Evolutionary conservation across 805 yeast genomes (phyloP).

Genomic region (Torulaspora indica): DNA sequence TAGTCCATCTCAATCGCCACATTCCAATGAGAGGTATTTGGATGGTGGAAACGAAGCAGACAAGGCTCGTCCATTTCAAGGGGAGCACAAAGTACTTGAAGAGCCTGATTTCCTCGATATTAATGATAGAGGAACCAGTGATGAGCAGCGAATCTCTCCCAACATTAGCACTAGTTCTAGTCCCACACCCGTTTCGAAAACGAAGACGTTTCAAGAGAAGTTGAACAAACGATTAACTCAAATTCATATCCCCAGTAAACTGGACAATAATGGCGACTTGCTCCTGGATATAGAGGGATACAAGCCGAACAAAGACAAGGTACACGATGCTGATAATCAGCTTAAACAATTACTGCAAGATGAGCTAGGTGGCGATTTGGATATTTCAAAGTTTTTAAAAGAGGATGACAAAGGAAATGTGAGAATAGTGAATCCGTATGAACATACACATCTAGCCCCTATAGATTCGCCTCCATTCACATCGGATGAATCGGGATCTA

Average conservation of each 20-base stretch:
- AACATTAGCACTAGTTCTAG: constrained; percentile 1
- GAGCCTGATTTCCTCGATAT: constrained; percentile 37
- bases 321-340: constrained; percentile 69
- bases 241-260: constrained; percentile 79
- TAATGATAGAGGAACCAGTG: constrained; percentile 12
- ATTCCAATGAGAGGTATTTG: constrained; percentile 15
- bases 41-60: constrained; percentile 31
- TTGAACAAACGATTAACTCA: constrained; percentile 60
- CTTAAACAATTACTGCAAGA: constrained; percentile 69
- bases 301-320: constrained; percentile 76
- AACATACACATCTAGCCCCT: constrained; percentile 18
- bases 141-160: constrained; percentile 1
- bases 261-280: constrained; percentile 85
- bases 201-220: constrained; percentile 33
- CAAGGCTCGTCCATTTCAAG: constrained; percentile 3
- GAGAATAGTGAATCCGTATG: constrained; percentile 45
- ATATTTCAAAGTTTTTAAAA: constrained; percentile 43
- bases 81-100: constrained; percentile 17
- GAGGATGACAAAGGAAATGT: constrained; percentile 67
- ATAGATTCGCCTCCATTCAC: constrained; percentile 24
- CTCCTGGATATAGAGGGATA: constrained; percentile 94
- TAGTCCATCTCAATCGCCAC: constrained; percentile 50
- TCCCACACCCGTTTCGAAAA: constrained; percentile 12
- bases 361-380: constrained; percentile 58
- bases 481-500: constrained; percentile 17